These are phyloP conservation scores for Zangia roseola DNA, from an alignment of 768 basidiomycete species.

Conservation along the genomic window DNA sequence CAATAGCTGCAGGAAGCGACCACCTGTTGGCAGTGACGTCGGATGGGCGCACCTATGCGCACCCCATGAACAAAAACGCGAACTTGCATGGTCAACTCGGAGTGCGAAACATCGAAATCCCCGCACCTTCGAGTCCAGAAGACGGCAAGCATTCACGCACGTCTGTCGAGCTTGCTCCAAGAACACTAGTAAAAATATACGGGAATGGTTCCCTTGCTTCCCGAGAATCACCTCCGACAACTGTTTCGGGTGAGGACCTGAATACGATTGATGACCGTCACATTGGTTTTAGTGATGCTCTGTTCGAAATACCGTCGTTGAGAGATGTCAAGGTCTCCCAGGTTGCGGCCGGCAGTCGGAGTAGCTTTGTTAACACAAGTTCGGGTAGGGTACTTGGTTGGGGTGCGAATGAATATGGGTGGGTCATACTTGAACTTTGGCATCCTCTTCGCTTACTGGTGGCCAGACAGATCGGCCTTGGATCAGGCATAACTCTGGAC, in stretches of 20 bases:
- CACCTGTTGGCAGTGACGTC: conserved; percentile 74
- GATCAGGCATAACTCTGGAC: conserved; percentile 57
- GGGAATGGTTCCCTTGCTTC: conserved; percentile 43
- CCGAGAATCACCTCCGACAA: conserved; percentile 21
- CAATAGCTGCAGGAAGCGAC: conserved; percentile 70
- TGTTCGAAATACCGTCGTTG: conserved; percentile 79
- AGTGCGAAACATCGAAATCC: conserved; percentile 59
- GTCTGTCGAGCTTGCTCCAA: conserved; percentile 56
- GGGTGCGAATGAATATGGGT: conserved; percentile 90
- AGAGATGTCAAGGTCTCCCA: conserved; percentile 61
- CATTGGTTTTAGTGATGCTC: conserved; percentile 62
- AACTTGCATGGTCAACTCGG: conserved; percentile 87
- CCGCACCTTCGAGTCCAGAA: conserved; percentile 25
- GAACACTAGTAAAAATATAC: conserved; percentile 50
- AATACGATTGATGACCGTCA: conserved; percentile 35
- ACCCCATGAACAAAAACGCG: conserved; percentile 71
- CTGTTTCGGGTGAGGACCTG: conserved; percentile 28
- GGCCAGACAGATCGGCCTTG: conserved; percentile 77
- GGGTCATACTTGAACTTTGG: conserved; percentile 10
- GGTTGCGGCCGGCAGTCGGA: conserved; percentile 68
- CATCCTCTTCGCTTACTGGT: conserved; percentile 1
- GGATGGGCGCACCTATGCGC: conserved; percentile 71
- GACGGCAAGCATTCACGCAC: conserved; percentile 31
- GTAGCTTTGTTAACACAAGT: conserved; percentile 69
- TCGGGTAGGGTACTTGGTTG: conserved; percentile 79